Evolutionary conservation across 306 rosid species (phyloP).

Genomic region (Cajanus cajan): DNA sequence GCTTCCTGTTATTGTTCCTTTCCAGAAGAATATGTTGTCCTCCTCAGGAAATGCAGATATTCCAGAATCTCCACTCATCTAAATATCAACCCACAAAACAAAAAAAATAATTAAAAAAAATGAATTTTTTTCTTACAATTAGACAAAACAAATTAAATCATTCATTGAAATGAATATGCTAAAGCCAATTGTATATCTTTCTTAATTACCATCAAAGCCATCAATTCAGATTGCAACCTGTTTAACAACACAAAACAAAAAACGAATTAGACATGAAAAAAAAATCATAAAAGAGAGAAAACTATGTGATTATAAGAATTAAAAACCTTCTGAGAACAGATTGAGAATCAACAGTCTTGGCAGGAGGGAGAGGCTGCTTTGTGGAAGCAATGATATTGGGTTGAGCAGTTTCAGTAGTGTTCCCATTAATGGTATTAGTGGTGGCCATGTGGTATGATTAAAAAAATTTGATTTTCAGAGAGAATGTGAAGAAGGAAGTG

Average conservation of each 20-base stretch:
- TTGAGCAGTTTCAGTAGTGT: slow-evolving; percentile 43
- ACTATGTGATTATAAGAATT: neutral
- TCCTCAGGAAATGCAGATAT: slow-evolving; percentile 95
- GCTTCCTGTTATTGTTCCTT: slow-evolving; percentile 94
- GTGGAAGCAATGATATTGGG: slow-evolving; percentile 37
- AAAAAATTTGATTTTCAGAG: too few species aligned
- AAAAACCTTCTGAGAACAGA: slow-evolving; percentile 80
- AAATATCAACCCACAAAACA: neutral
- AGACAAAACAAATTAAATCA: neutral
- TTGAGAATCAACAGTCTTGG: slow-evolving; percentile 72
- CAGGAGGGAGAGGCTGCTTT: slow-evolving; percentile 52
- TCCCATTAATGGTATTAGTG: slow-evolving; percentile 48
- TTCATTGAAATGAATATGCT: neutral
- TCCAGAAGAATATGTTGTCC: slow-evolving; percentile 94
- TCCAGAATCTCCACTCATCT: slow-evolving; percentile 79
- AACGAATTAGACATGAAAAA: neutral
- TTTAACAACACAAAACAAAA: neutral
- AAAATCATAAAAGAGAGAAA: neutral
- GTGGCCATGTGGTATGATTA: slow-evolving; percentile 59
- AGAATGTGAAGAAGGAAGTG: neutral
- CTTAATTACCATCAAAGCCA: slow-evolving; percentile 85
- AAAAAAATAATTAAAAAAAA: neutral
- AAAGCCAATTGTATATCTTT: neutral
- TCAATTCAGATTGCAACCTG: slow-evolving; percentile 95
- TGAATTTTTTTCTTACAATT: neutral